Conservation (phyloP, 768 basidiomycete species). For the Collybiopsis confluens region DNA sequence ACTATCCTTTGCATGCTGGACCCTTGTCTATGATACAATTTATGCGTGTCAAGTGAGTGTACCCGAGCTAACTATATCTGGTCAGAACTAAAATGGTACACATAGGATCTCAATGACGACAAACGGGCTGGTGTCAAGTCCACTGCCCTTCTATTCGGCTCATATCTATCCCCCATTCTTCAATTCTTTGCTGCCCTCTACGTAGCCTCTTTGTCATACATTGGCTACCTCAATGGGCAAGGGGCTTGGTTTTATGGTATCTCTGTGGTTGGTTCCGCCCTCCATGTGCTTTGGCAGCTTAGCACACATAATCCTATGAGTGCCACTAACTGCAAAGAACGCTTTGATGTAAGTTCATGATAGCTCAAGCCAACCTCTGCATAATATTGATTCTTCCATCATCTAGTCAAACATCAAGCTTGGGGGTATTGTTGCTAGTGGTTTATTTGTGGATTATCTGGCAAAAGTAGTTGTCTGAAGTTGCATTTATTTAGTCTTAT, state of each 20-base stretch:
- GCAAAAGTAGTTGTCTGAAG: background rate
- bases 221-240: slow-evolving; percentile 24
- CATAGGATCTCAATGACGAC: slow-evolving; percentile 52
- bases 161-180: slow-evolving; percentile 38
- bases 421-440: background rate
- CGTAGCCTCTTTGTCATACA: slow-evolving; percentile 18
- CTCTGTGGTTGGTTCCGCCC: slow-evolving; percentile 12
- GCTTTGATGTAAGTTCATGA: slow-evolving; percentile 1
- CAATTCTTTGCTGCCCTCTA: slow-evolving; percentile 29
- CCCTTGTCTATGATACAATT: slow-evolving; percentile 40
- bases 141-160: slow-evolving; percentile 57
- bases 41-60: slow-evolving; percentile 43
- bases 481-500: too few species aligned
- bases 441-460: background rate
- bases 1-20: slow-evolving; percentile 12
- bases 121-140: slow-evolving; percentile 55
- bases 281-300: slow-evolving; percentile 16
- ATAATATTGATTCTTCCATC: background rate
- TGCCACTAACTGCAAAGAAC: slow-evolving; percentile 15
- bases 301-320: slow-evolving; percentile 13
- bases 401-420: background rate
- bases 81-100: background rate
- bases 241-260: slow-evolving; percentile 14
- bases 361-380: background rate
- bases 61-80: background rate